Evolutionary conservation across 257 asterid species (phyloP).

Genomic region (Solanum sejunctum): DNA sequence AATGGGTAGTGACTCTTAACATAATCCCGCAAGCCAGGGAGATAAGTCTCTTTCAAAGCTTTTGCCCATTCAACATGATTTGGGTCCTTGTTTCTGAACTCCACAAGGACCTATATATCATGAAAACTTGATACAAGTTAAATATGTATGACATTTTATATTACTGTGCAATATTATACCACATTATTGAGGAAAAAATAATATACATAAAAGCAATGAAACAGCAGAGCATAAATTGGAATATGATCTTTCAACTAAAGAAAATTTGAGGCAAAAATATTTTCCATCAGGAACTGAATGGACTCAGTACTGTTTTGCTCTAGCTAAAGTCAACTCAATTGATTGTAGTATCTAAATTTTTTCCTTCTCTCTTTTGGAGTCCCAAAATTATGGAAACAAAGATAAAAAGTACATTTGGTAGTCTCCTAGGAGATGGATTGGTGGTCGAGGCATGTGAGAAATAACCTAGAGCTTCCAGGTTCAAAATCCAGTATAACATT

Average conservation of each 20-base stretch:
- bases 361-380: neutral
- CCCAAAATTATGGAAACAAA: neutral
- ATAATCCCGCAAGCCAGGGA: constrained; percentile 91
- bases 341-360: neutral
- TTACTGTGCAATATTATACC: neutral
- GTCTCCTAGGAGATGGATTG: neutral
- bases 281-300: neutral
- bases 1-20: constrained; percentile 77
- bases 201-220: neutral
- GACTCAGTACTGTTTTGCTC: neutral
- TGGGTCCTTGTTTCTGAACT: constrained; percentile 80
- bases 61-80: constrained; percentile 96
- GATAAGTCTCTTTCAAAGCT: constrained; percentile 82
- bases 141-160: neutral
- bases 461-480: neutral
- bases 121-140: neutral
- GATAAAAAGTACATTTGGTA: neutral
- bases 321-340: neutral
- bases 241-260: neutral
- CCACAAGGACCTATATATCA: constrained; percentile 62
- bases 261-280: neutral
- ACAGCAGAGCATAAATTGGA: neutral
- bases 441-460: neutral
- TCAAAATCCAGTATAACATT: neutral
- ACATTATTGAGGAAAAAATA: neutral